Base-by-base conservation (phyloP, 352 stramenopile species). In the Pythium insidiosum region DNA sequence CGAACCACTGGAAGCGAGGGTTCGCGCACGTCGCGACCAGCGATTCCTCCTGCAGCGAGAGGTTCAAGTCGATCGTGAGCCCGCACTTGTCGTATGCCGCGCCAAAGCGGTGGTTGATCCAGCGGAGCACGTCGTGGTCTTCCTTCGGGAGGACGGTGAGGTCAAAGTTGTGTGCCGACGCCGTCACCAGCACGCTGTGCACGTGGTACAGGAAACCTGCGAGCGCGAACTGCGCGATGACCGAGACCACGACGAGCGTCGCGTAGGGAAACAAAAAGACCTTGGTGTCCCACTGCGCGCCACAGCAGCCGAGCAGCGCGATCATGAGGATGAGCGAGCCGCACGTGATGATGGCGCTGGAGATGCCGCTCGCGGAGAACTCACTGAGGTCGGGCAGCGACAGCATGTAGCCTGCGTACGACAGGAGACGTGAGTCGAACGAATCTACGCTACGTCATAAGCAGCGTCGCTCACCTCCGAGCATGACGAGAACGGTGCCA, bases 211-310 rank as follows among this genome's bases (percentile, higher is more conserved):
- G 72, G 56, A 87, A 88, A 3, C 73, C 79, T 9, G 79, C 79
- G 24, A 91, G 65, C 35, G 72, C 81, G 19, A 91, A 58, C 59
- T 88, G 75, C 47, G 73, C 75, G 16, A 91, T 53, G 33, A 91
- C 73, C 46, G 79, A 91, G 23, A 91, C 76, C 0, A 78, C 50
- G 26, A 91, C 73, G 15, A 91, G 55, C 30, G 82, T 85, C 34
- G 79, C 73, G 58, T 88, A 91, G 26, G 79, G 79, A 39, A 86
- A 91, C 18, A 91, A 46, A 58, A 91, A 91, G 5, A 86, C 63
- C 50, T 91, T 91, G 72, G 71, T 88, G 46, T 91, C 79, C 74
- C 73, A 87, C 54, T 91, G 79, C 39, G 79, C 79, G 21, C 79
- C 79, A 39, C 79, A 91, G 52, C 79, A 88, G 53, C 79, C 79